A percentile compares a stretch with the other conserved stretches of the same genome.
Evolutionary conservation across 2,329 filamentous ascomycete genomes (phyloP).

Genomic region (Pyrenochaeta sp.): DNA sequence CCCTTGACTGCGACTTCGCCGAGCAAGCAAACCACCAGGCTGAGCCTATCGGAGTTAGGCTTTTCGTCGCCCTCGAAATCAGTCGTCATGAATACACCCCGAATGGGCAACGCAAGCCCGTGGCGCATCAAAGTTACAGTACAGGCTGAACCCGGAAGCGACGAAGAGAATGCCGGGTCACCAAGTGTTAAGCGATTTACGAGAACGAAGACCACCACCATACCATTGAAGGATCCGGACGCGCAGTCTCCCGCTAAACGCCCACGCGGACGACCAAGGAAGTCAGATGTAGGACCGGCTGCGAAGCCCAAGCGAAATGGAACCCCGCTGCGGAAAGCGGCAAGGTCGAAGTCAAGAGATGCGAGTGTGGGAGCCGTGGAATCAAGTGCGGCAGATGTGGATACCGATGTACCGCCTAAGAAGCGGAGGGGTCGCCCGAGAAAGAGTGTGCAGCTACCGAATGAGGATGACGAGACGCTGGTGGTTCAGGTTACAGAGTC

Average conservation of each 20-base stretch:
- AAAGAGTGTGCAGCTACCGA: constrained; percentile 37
- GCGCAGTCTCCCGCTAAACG: constrained; percentile 49
- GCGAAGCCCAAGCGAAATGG: constrained; percentile 41
- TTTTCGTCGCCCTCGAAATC: constrained; percentile 54
- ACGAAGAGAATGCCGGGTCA: constrained; percentile 42
- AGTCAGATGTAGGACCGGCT: constrained; percentile 40
- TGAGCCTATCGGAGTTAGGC: constrained; percentile 28
- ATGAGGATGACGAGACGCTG: constrained; percentile 26
- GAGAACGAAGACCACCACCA: constrained; percentile 48
- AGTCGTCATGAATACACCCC: constrained; percentile 54
- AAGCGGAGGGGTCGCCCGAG: constrained; percentile 43
- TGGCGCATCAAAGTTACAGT: constrained; percentile 62
- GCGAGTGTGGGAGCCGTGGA: constrained; percentile 26
- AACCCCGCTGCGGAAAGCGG: constrained; percentile 43
- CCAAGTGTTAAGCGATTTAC: constrained; percentile 39
- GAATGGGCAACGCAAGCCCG: constrained; percentile 51
- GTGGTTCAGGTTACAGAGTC: constrained; percentile 8
- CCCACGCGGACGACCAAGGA: constrained; percentile 47
- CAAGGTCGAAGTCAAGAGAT: constrained; percentile 34
- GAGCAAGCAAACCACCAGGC: constrained; percentile 35
- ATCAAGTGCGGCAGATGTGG: constrained; percentile 31
- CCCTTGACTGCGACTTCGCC: constrained; percentile 42
- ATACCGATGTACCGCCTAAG: constrained; percentile 39
- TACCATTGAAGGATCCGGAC: constrained; percentile 53
- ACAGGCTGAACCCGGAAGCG: constrained; percentile 54